phyloP scores from a whole-genome alignment of 768 basidiomycete genomes.

The Tylopilus sp. region DNA sequence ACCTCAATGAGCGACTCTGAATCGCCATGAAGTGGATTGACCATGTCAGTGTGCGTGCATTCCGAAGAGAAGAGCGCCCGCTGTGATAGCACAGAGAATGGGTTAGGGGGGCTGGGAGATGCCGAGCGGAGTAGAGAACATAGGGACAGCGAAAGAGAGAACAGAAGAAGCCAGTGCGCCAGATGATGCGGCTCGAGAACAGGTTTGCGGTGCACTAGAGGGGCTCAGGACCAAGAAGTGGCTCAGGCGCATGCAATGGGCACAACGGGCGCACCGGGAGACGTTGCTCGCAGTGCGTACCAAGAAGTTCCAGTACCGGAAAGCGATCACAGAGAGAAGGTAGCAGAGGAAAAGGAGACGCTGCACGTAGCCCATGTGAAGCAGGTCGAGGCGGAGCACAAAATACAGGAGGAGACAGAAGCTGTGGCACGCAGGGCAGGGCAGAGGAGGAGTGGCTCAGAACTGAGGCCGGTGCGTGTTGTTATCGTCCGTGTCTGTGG shows the following conservation, averaged over 20 bases:
- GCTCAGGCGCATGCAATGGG: conserved; percentile 66
- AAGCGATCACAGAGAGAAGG: conserved; percentile 55
- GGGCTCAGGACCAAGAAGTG: conserved; percentile 74
- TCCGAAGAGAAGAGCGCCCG: conserved; percentile 89
- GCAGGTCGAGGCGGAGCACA: conserved; percentile 48
- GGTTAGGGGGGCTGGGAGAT: too few species aligned
- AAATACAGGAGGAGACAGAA: conserved; percentile 23
- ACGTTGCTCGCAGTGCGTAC: conserved; percentile 53
- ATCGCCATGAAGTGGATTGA: conserved; percentile 88
- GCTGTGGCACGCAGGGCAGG: conserved; percentile 19
- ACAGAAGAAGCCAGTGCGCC: too few species aligned
- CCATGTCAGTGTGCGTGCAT: conserved; percentile 91
- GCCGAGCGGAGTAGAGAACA: too few species aligned
- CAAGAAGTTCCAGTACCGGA: conserved; percentile 62
- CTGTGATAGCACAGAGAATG: conserved; percentile 70
- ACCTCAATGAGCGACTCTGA: conserved; percentile 75
- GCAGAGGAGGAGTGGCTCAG: conserved; percentile 46
- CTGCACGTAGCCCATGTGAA: conserved; percentile 57
- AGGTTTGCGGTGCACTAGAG: conserved; percentile 55
- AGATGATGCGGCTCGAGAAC: conserved; percentile 53
- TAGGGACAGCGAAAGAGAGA: too few species aligned
- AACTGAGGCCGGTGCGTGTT: too few species aligned
- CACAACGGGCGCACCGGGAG: conserved; percentile 55
- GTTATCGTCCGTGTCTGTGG: too few species aligned
- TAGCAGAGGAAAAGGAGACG: conserved; percentile 83